Evolutionary conservation across 257 asterid species (phyloP), one percentile per base, ranked within the genome.

Genomic region (Lantana camara): DNA sequence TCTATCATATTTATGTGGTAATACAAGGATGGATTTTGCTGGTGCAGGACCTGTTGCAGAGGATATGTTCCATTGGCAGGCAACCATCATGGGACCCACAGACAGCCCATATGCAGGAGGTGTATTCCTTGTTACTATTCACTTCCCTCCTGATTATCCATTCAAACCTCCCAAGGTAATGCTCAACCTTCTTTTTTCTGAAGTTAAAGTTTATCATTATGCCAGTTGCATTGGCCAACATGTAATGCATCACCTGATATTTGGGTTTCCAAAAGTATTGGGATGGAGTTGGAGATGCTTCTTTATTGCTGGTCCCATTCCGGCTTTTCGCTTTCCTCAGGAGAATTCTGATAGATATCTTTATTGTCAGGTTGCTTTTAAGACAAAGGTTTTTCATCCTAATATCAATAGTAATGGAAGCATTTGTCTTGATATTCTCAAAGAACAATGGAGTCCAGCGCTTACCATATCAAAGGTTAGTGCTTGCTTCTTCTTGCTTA

Each of bases 361-460:
- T n/a, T 5, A 44, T 57, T 24, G 46, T 38, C 49, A 74, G 79
- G 79, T 74, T 74, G 75, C 79, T 29, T 69, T 74, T 60, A 68
- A 69, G 75, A 74, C 79, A 29, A 69, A 74, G 65, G 72, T 74
- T 58, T 74, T 68, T 53, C 79, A 68, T 20, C 75, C 79, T 15
- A 74, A 74, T 44, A 58, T 74, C 68, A 69, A 74, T 59, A 69
- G 75, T 20, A 68, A 74, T 51, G 79, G 79, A 45, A 74, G 77
- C 60, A 75, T 75, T 55, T 75, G 77, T 54, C 73, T 75, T 22
- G 80, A 75, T 66, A 75, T 75, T 62, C 74, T 74, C 24, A 66
- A 75, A 56, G 80, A 75, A 21, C 77, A 62, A 16, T 70, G 75
- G 75, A 70, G 75, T 41, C 63, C 75, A 1, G 75, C 75, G 4